A percentile compares a stretch with the other conserved stretches of the same genome.
Conservation (phyloP, 352 stramenopile species). For the Phytophthora foliorum region DNA sequence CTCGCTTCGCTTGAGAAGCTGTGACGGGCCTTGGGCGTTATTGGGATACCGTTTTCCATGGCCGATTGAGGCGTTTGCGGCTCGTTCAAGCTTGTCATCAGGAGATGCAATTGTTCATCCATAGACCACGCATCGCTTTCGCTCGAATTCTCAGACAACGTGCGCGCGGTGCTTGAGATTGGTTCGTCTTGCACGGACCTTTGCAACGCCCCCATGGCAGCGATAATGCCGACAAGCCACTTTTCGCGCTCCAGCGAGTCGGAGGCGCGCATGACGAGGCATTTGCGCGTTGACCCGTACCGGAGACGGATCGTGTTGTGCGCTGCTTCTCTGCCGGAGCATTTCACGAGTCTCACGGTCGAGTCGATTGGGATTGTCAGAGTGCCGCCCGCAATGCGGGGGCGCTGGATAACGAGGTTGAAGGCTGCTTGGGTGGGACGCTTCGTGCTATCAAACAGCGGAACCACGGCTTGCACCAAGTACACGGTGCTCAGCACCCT, state of each 20-base stretch:
- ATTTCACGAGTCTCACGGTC: slow-evolving; percentile 27
- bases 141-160: background rate
- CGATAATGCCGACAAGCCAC: slow-evolving; percentile 23
- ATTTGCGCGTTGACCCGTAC: slow-evolving; percentile 14
- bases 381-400: slow-evolving; percentile 18
- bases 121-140: background rate
- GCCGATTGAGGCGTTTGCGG: background rate
- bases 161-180: background rate
- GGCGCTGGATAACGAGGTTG: slow-evolving; percentile 20
- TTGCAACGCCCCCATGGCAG: slow-evolving; percentile 22
- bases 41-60: background rate
- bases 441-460: background rate
- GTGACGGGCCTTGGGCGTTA: background rate
- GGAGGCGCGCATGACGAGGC: slow-evolving; percentile 12
- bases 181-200: background rate
- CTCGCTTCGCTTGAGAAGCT: background rate
- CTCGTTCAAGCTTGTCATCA: background rate
- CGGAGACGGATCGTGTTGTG: slow-evolving; percentile 29
- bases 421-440: slow-evolving; percentile 13
- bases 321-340: slow-evolving; percentile 10
- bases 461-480: slow-evolving; percentile 6
- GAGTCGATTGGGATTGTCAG: slow-evolving; percentile 30
- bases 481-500: slow-evolving; percentile 30
- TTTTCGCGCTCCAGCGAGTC: slow-evolving; percentile 28
- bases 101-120: background rate